A percentile compares a stretch with the other conserved stretches of the same genome.
phyloP scores from a whole-genome alignment of 1,139 yeast species.

The Geotrichum macrosporum region DNA sequence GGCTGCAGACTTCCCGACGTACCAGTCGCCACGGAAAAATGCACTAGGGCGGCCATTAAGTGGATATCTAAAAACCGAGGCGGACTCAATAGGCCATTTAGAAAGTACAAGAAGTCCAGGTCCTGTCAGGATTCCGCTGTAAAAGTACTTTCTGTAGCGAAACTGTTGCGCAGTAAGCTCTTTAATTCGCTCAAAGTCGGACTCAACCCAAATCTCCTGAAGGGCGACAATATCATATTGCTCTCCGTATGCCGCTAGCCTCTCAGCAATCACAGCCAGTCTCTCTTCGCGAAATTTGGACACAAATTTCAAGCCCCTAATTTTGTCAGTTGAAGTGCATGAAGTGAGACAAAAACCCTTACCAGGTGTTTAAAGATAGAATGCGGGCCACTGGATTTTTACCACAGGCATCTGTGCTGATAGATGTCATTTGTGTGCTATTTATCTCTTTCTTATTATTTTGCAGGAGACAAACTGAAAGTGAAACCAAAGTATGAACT shows the following conservation, averaged over 20 bases:
- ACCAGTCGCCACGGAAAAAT: conserved; percentile 93
- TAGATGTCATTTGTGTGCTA: too few species aligned
- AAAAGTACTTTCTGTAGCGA: conserved; percentile 67
- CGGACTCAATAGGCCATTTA: conserved; percentile 72
- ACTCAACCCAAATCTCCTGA: conserved; percentile 89
- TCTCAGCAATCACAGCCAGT: conserved; percentile 67
- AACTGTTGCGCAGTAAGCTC: conserved; percentile 45
- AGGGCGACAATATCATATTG: conserved; percentile 80
- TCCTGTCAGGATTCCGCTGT: conserved; percentile 82
- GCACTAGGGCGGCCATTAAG: conserved; percentile 94
- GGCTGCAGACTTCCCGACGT: conserved; percentile 87
- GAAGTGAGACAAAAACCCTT: conserved; percentile 4
- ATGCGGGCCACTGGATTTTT: conserved; percentile 15
- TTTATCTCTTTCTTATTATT: too few species aligned
- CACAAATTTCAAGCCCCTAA: conserved; percentile 87
- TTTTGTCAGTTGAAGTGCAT: conserved; percentile 39
- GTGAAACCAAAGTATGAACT: too few species aligned
- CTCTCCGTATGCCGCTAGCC: conserved; percentile 47
- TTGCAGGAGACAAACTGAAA: too few species aligned
- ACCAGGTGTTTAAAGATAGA: conserved; percentile 31
- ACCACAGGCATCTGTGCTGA: background rate
- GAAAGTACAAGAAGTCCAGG: conserved; percentile 89
- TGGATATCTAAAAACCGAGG: conserved; percentile 79
- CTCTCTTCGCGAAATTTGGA: conserved; percentile 65
- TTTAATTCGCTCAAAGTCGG: conserved; percentile 69